These are phyloP conservation scores for Tulasnella sp. DNA, from an alignment of 768 basidiomycete genomes.

Conservation along the genomic window DNA sequence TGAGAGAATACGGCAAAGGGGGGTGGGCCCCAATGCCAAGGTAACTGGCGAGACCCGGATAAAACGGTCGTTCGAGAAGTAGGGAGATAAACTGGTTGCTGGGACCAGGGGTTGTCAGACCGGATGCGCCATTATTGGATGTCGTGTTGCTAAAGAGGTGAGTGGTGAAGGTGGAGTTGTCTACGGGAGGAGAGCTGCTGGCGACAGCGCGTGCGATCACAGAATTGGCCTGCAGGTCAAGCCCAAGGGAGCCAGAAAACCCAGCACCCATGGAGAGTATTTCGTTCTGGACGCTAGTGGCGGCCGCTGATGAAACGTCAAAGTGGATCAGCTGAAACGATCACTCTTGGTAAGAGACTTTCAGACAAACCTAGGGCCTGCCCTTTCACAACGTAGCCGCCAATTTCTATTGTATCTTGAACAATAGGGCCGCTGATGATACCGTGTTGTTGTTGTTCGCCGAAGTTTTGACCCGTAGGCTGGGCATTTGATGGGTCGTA, in stretches of 20 bases:
- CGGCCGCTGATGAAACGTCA: slow-evolving; percentile 39
- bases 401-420: slow-evolving; percentile 53
- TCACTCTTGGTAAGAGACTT: background rate
- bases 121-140: background rate
- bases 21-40: slow-evolving; percentile 61
- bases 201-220: slow-evolving; percentile 40
- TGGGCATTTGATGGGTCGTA: slow-evolving; percentile 42
- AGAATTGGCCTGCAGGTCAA: slow-evolving; percentile 63
- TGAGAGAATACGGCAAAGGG: slow-evolving; percentile 30
- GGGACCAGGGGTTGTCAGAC: slow-evolving; percentile 32
- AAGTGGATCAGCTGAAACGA: background rate
- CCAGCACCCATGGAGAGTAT: slow-evolving; percentile 34
- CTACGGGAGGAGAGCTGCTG: slow-evolving; percentile 26
- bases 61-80: slow-evolving; percentile 56
- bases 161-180: slow-evolving; percentile 55
- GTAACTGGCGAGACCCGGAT: slow-evolving; percentile 39
- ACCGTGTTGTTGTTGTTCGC: slow-evolving; percentile 49
- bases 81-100: slow-evolving; percentile 53
- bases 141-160: slow-evolving; percentile 64
- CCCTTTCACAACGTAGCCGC: slow-evolving; percentile 46
- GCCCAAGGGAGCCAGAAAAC: slow-evolving; percentile 60
- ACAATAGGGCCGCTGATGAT: slow-evolving; percentile 48
- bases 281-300: slow-evolving; percentile 40
- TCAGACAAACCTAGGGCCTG: slow-evolving; percentile 56
- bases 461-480: slow-evolving; percentile 36